phyloP scores from a whole-genome alignment of 108 stramenopile species.

The Stephanodiscus triporus region DNA sequence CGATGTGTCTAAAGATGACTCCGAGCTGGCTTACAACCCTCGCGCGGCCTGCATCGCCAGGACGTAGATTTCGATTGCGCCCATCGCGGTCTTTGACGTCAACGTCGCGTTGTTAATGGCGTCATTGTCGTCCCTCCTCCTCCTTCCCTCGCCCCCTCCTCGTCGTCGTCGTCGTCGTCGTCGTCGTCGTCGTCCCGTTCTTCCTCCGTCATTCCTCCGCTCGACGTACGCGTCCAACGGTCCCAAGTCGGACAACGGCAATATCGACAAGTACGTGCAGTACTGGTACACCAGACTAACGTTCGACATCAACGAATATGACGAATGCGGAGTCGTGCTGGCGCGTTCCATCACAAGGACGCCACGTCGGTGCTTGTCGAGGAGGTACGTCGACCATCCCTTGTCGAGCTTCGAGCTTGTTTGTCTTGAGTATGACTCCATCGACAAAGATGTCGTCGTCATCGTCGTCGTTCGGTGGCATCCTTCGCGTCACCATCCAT shows the following conservation, averaged over 20 bases:
- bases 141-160: too few species aligned
- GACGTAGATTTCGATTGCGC: too few species aligned
- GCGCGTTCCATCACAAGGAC: constrained; percentile 7
- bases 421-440: neutral
- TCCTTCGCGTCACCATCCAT: neutral
- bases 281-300: constrained; percentile 18
- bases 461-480: too few species aligned
- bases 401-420: neutral
- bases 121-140: too few species aligned
- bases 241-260: constrained; percentile 1
- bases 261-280: constrained; percentile 16
- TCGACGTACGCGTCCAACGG: constrained; percentile 23
- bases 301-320: neutral
- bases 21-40: too few species aligned
- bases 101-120: too few species aligned
- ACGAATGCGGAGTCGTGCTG: too few species aligned
- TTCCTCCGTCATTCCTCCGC: neutral
- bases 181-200: too few species aligned
- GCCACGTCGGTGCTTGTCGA: constrained; percentile 14
- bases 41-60: too few species aligned
- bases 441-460: neutral
- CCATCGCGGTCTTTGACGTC: too few species aligned
- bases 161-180: too few species aligned
- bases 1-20: too few species aligned
- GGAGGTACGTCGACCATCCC: neutral